Evolutionary conservation across 2,329 filamentous ascomycete species (phyloP).

Genomic region (Periconia digitata): DNA sequence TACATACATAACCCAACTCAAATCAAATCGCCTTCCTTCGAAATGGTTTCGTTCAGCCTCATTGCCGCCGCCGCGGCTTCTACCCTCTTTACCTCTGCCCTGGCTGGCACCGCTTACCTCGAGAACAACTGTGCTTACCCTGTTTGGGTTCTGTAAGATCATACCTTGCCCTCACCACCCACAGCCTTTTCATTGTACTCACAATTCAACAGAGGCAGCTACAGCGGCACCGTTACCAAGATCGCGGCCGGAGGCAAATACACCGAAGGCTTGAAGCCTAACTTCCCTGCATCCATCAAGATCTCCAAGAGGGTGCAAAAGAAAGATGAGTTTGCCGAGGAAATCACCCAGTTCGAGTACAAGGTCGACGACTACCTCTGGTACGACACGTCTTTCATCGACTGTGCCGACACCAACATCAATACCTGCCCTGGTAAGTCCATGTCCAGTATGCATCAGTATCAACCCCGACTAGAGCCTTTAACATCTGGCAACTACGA

Average conservation of each 20-base stretch:
- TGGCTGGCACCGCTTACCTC: constrained; percentile 10
- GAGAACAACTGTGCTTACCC: constrained; percentile 13
- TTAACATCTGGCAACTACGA: too few relatives aligned
- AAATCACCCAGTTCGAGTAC: constrained; percentile 19
- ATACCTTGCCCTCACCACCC: background rate
- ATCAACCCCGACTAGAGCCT: too few relatives aligned
- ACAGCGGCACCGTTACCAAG: constrained; percentile 1
- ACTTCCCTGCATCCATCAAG: constrained; percentile 10
- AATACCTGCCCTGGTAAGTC: constrained; percentile 14
- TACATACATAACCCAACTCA: background rate
- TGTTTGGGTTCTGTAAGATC: constrained; percentile 7
- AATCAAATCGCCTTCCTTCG: background rate
- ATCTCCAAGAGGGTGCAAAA: constrained; percentile 10
- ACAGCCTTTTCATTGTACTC: background rate
- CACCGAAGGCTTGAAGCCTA: constrained; percentile 3
- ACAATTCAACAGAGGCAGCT: background rate
- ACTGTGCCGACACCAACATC: constrained; percentile 10
- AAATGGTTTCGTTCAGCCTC: constrained; percentile 9
- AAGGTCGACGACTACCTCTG: constrained; percentile 10
- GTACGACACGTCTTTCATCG: constrained; percentile 18
- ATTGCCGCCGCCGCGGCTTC: constrained; percentile 9
- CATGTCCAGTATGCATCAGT: too few relatives aligned
- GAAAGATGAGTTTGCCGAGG: constrained; percentile 3
- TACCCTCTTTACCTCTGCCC: constrained; percentile 7
- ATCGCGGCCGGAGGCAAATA: constrained; percentile 3